These are phyloP conservation scores for Endotrypanum monterogeii DNA, from an alignment of 208 protist species.

Conservation along the genomic window DNA sequence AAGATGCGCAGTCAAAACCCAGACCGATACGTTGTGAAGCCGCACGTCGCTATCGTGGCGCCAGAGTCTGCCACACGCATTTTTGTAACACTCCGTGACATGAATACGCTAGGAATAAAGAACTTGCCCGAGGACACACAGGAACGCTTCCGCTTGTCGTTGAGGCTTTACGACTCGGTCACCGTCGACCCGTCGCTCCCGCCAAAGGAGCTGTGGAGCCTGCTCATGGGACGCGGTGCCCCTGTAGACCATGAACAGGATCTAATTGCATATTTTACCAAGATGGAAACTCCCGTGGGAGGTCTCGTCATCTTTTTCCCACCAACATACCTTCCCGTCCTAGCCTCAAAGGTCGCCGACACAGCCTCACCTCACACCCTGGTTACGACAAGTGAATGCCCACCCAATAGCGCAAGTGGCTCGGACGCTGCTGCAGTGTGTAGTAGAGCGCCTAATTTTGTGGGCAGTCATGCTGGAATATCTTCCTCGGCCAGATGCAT, in stretches of 20 bases:
- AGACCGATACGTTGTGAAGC: conserved; percentile 68
- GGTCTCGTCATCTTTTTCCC: conserved; percentile 50
- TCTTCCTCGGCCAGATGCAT: not conserved
- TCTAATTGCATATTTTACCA: conserved; percentile 45
- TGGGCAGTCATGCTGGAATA: not conserved
- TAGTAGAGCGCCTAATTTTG: not conserved
- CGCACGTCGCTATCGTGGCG: conserved; percentile 50
- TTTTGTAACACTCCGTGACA: conserved; percentile 56
- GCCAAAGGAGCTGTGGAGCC: conserved; percentile 39
- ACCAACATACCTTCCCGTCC: conserved; percentile 34
- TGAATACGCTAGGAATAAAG: conserved; percentile 28
- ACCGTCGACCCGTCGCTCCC: conserved; percentile 15
- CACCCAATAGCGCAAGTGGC: not conserved
- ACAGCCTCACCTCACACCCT: not conserved
- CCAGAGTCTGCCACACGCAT: conserved; percentile 53
- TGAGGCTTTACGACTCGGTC: conserved; percentile 35
- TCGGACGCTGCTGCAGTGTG: not conserved
- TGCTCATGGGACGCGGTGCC: conserved; percentile 18
- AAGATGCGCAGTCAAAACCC: conserved; percentile 72
- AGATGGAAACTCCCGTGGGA: conserved; percentile 30
- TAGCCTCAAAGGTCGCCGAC: conserved; percentile 1
- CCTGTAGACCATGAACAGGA: conserved; percentile 49
- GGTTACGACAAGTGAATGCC: not conserved
- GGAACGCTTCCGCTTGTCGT: conserved; percentile 54
- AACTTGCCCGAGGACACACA: conserved; percentile 37